phyloP scores from a whole-genome alignment of 208 protist genomes.

The Willaertia magna region DNA sequence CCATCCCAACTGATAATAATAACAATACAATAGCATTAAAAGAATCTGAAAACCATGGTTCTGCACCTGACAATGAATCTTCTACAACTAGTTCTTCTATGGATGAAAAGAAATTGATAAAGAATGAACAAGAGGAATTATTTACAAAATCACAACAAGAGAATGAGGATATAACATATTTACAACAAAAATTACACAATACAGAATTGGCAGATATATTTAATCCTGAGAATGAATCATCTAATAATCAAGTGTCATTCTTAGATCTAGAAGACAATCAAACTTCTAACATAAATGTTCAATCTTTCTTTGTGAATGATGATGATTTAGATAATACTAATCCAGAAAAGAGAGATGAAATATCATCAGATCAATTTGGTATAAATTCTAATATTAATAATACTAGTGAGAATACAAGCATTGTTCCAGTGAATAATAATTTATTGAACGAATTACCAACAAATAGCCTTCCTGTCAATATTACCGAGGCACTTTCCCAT shows the following conservation, averaged over 20 bases:
- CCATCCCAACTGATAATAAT: background rate
- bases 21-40: background rate
- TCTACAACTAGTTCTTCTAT: background rate
- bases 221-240: background rate
- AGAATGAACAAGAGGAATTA: background rate
- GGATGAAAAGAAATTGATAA: background rate
- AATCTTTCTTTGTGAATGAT: background rate
- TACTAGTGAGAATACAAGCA: background rate
- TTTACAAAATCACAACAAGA: too few species aligned
- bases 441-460: too few species aligned
- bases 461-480: background rate
- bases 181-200: background rate
- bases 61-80: background rate
- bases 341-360: background rate
- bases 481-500: background rate
- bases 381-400: background rate
- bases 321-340: background rate
- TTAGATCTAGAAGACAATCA: background rate
- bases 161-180: too few species aligned
- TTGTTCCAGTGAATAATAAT: background rate
- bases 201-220: background rate
- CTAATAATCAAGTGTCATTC: too few species aligned
- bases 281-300: background rate
- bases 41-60: background rate
- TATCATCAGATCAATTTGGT: background rate